Evolutionary conservation across 163 green algal species (phyloP), one percentile per base, ranked within the genome.

Genomic region (Prototheca wickerhamii): DNA sequence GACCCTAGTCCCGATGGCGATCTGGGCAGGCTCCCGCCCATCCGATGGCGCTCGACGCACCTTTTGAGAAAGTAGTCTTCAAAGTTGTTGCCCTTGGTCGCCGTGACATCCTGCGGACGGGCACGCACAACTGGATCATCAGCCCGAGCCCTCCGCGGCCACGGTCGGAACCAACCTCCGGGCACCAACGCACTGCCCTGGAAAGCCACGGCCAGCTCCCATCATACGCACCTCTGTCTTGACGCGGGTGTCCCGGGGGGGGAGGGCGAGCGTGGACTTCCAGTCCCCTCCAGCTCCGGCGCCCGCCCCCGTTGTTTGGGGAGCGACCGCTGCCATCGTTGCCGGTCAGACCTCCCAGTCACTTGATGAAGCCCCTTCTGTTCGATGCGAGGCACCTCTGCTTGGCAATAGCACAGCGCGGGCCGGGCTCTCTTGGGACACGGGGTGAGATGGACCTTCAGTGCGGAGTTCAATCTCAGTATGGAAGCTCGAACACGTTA

Each of bases 1-100:
- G 15, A 49, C 10, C 40, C 10, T 10, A 49, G 15, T 15, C 40
- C 40, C 40, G 12, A n/a, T n/a, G n/a, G n/a, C n/a, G n/a, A n/a
- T 15, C 40, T 49, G 40, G 15, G 15, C 40, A 10, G 12, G 12
- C 40, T 10, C 40, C 40, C 15, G 50, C 50, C 23, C 17, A 7
- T 57, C 50, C 50, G 7, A 8, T 31, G 50, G 23, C 7, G 10
- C 53, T 15, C 30, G 15, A 60, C 63, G 4, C 57, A 77, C 71
- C 88, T 75, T 71, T 94, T 95, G n/a, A 96, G 76, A 63, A 92
- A 91, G 69, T 95, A 96, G 75, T 96, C 89, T 79, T 99, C 93
- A 67, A 99, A 99, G 42, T 93, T 87, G 67, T 97, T 95, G 50
- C 93, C 93, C 68, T 98, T 95, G 12, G 93, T 99, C 25, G 74